Base-by-base conservation (phyloP, 192 early-diverging fungal species). In the Thamnidium elegans region DNA sequence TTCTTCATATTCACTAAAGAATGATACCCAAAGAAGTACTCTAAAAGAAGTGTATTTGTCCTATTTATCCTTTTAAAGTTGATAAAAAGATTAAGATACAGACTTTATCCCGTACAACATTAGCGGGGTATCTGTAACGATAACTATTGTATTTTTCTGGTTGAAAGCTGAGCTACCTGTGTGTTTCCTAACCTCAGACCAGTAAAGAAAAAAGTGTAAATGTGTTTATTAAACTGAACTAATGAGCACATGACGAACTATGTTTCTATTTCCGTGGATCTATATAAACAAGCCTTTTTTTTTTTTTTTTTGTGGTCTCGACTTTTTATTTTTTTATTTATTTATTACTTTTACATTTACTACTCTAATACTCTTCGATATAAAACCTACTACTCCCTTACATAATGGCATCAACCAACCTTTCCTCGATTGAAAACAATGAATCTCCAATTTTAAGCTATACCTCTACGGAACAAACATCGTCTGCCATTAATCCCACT, bases 141-240 rank as follows among this genome's bases (percentile, higher is more conserved):
- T 39, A 56, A 19, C 31, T 19, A n/a, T 50, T 62, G 54, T 65
- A 26, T 54, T 55, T 65, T 65, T 47, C 19, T 9, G 14, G 32
- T 58, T 47, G 55, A 56, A 19, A 26, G 55, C 31, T 56, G 31
- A 56, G 31, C 36, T 10, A 56, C 32, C 32, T 36, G 55, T 39
- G 26, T 56, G n/a, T 45, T 48, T 47, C 34, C 65, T 55, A 58
- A 66, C 54, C 50, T 65, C 52, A 54, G 52, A 65, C 63, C 50
- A 65, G 52, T 19, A 30, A 45, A 36, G n/a, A 56, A 10, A 39
- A 39, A 39, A 3, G 9, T 9, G 5, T 9, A 39, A 39, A 39
- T 9, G 36, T 9, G 36, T 6, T 36, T 23, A 55, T 55, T 32
- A 55, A 31, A 55, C 15, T 30, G 52, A 45, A n/a, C 51, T 65